Evolutionary conservation across 1,284 basidiomycete species (phyloP), one percentile per base, ranked within the genome.

Genomic region (Agroathelia rolfsii): DNA sequence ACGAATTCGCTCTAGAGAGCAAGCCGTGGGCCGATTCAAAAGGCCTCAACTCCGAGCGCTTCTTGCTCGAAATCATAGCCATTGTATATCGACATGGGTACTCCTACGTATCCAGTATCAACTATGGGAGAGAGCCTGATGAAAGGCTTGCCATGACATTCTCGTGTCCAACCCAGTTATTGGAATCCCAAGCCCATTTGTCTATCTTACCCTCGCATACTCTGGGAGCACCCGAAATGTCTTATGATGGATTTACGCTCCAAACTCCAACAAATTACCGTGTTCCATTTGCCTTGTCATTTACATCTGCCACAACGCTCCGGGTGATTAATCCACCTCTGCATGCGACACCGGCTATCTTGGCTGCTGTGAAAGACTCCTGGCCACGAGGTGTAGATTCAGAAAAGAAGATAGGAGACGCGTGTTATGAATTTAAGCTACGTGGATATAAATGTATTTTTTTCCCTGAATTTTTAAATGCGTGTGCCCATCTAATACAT

Each of bases 371-470:
- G 10, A 67, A 82, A 38, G 66, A 63, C 7, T 70, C 82, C 12
- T 85, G 81, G 82, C 81, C 82, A 12, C 66, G 79, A 43, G 82
- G 81, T 13, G 77, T 84, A 9, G 68, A 76, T 6, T 72, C 72
- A 1, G 81, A 85, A 53, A 81, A 76, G 61, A 84, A 78, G 48
- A 61, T 82, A 1, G 75, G 70, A 7, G 72, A 78, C 20, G 68
- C 69, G 34, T 70, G 71, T 11, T 85, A 70, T 47, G 81, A 85
- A 50, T 85, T 85, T 56, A 83, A 79, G 49, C 60, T 85, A 35
- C 82, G 80, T 45, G 82, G 81, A 11, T 85, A 84, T 50, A 75
- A 68, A 60, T 82, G 81, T 83, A 48, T 37, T 72, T 60, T 30
- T 28, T 26, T 32, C 38, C 28, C 29, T 31, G 12, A 35, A n/a